phyloP scores from a whole-genome alignment of 257 asterid species.

The Gentiana dahurica region DNA sequence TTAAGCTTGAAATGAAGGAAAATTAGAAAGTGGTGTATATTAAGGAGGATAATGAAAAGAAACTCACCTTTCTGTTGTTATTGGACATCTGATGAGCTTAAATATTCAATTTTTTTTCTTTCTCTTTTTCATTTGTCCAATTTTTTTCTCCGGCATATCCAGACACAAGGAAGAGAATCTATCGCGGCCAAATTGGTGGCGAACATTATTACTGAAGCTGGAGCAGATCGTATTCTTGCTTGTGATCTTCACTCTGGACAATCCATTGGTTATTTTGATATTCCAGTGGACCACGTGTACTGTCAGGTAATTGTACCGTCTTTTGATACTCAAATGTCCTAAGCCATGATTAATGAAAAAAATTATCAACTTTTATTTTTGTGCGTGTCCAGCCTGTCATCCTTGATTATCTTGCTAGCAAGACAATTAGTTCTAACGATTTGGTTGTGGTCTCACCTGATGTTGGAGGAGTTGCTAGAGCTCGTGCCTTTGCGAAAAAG shows the following conservation, averaged over 20 bases:
- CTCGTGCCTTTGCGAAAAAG: constrained; percentile 89
- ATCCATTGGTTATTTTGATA: constrained; percentile 91
- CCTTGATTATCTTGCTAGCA: constrained; percentile 96
- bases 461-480: constrained; percentile 97
- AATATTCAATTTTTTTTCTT: constrained; percentile 2
- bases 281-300: constrained; percentile 87
- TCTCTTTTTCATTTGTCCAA: constrained; percentile 1
- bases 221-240: constrained; percentile 89
- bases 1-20: not conserved
- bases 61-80: not conserved
- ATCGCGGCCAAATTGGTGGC: constrained; percentile 88
- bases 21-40: no score
- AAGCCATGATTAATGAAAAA: not conserved
- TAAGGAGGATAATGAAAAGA: not conserved
- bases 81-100: not conserved
- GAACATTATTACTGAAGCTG: constrained; percentile 77
- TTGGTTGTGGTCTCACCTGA: constrained; percentile 94
- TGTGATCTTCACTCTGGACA: constrained; percentile 96
- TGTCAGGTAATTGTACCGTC: constrained; percentile 48
- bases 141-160: constrained; percentile 12
- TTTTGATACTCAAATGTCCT: not conserved
- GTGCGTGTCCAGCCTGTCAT: constrained; percentile 58
- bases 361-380: constrained; percentile 5
- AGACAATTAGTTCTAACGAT: constrained; percentile 60
- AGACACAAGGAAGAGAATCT: constrained; percentile 94